These are phyloP conservation scores for Clavulina sp. DNA, from an alignment of 768 basidiomycete genomes.

Conservation along the genomic window DNA sequence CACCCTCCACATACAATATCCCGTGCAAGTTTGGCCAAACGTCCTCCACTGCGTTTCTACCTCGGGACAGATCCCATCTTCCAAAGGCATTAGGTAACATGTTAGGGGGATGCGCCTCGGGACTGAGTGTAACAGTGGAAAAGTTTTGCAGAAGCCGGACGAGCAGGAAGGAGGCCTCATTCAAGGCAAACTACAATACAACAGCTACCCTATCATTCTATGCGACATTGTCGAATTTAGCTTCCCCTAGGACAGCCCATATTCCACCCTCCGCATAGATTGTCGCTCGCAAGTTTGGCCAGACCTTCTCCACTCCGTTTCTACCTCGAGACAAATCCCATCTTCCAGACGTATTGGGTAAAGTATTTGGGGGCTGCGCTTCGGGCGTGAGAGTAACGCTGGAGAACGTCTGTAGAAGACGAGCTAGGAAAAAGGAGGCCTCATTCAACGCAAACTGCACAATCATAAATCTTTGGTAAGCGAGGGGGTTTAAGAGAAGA, in stretches of 20 bases:
- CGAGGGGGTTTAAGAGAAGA: slow-evolving; percentile 27
- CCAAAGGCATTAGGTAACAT: too few relatives aligned
- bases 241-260: too few relatives aligned
- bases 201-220: background rate
- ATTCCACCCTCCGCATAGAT: slow-evolving; percentile 54
- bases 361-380: slow-evolving; percentile 40
- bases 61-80: slow-evolving; percentile 29
- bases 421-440: slow-evolving; percentile 52
- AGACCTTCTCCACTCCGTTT: slow-evolving; percentile 38
- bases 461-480: background rate
- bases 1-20: slow-evolving; percentile 53
- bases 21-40: slow-evolving; percentile 46
- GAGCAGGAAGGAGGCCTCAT: slow-evolving; percentile 55
- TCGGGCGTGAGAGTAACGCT: slow-evolving; percentile 42
- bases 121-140: slow-evolving; percentile 37
- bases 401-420: slow-evolving; percentile 47
- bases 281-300: slow-evolving; percentile 47
- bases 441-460: slow-evolving; percentile 48
- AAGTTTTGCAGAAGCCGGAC: slow-evolving; percentile 48
- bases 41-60: slow-evolving; percentile 35
- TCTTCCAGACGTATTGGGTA: slow-evolving; percentile 33
- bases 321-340: slow-evolving; percentile 32
- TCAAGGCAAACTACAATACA: slow-evolving; percentile 59
- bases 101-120: slow-evolving; percentile 41
- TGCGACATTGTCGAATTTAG: too few relatives aligned